These are phyloP conservation scores for Ophiocordyceps sinensis DNA, from an alignment of 2,329 filamentous ascomycete genomes.

Conservation along the genomic window DNA sequence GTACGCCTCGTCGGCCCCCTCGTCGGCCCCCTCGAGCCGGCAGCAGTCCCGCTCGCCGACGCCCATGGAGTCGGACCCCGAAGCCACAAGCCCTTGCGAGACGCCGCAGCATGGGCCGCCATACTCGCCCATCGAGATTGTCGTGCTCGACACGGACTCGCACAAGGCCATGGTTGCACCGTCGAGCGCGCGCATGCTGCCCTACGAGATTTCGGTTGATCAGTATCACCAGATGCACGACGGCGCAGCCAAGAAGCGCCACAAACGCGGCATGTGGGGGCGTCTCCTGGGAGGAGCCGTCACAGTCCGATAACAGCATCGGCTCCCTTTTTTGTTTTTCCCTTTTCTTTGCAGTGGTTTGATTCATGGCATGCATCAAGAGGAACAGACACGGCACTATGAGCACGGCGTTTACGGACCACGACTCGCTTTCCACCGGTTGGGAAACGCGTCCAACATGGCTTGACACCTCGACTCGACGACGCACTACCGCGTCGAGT, in stretches of 20 bases:
- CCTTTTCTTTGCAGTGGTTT: no score
- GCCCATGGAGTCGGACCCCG: slow-evolving; percentile 29
- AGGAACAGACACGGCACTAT: neutral
- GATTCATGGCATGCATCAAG: neutral
- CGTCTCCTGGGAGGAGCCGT: slow-evolving; percentile 35
- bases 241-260: slow-evolving; percentile 31
- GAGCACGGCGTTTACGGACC: neutral
- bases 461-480: neutral
- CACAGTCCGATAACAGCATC: slow-evolving; percentile 17
- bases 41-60: slow-evolving; percentile 37
- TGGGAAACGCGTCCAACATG: neutral
- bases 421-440: neutral
- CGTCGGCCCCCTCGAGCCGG: slow-evolving; percentile 31
- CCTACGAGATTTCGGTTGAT: slow-evolving; percentile 40
- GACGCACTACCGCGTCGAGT: neutral
- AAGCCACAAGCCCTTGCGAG: slow-evolving; percentile 8
- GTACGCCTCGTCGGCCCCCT: slow-evolving; percentile 32
- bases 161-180: slow-evolving; percentile 5
- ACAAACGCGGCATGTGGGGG: slow-evolving; percentile 36
- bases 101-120: slow-evolving; percentile 16
- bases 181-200: slow-evolving; percentile 23
- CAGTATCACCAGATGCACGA: slow-evolving; percentile 36
- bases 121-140: slow-evolving; percentile 33
- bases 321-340: neutral
- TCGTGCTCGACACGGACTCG: slow-evolving; percentile 24